phyloP scores from a whole-genome alignment of 495 filamentous ascomycete species.

The Xylaria acuta region DNA sequence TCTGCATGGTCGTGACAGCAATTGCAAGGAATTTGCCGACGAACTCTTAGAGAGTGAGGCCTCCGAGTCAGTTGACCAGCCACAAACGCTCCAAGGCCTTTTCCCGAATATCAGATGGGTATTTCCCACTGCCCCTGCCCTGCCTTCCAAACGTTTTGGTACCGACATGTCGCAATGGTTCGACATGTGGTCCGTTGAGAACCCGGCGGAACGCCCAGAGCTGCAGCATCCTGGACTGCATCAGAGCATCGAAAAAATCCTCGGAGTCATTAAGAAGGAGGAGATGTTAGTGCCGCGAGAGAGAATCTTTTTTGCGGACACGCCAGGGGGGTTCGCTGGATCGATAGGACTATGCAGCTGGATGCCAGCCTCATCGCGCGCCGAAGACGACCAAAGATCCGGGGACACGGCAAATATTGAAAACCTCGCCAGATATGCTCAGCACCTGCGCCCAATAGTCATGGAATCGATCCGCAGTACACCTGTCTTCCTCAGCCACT shows the following conservation, averaged over 20 bases:
- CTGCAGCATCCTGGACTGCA: slow-evolving; percentile 40
- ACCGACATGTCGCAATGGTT: slow-evolving; percentile 50
- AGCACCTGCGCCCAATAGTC: not conserved
- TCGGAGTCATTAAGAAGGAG: slow-evolving; percentile 36
- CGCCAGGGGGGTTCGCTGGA: slow-evolving; percentile 48
- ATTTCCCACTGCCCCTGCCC: slow-evolving; percentile 54
- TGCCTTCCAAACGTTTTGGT: slow-evolving; percentile 47
- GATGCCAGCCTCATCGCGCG: slow-evolving; percentile 48
- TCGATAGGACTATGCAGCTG: slow-evolving; percentile 64
- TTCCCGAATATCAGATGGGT: slow-evolving; percentile 44
- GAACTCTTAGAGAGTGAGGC: slow-evolving; percentile 52
- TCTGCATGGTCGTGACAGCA: slow-evolving; percentile 61
- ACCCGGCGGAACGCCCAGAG: slow-evolving; percentile 41
- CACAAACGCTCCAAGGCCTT: slow-evolving; percentile 40
- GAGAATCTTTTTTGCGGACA: slow-evolving; percentile 44
- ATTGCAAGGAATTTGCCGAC: slow-evolving; percentile 55
- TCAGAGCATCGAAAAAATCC: slow-evolving; percentile 35
- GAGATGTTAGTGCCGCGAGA: slow-evolving; percentile 36
- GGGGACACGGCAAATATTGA: not conserved
- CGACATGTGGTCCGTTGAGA: slow-evolving; percentile 45
- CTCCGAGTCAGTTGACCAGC: slow-evolving; percentile 38
- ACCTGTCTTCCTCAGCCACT: slow-evolving; percentile 62
- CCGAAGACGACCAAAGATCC: slow-evolving; percentile 20
- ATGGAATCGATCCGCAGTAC: slow-evolving; percentile 29
- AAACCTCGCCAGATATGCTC: not conserved